phyloP scores from a whole-genome alignment of 1,284 basidiomycete species.

The Tremellales sp. region DNA sequence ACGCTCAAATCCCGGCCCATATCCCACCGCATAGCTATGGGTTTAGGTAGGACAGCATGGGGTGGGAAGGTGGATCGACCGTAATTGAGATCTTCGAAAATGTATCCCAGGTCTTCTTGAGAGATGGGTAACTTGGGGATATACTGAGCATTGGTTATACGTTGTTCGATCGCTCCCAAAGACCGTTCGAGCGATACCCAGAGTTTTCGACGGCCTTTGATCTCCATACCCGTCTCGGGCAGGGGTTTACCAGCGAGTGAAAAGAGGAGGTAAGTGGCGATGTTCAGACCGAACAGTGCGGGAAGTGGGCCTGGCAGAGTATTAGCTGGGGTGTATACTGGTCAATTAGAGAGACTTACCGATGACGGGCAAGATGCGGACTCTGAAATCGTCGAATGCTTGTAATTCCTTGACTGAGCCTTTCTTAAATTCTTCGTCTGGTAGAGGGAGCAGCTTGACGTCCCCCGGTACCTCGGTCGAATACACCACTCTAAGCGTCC shows the following conservation, averaged over 20 bases:
- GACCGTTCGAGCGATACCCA: constrained; percentile 77
- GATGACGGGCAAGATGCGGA: constrained; percentile 49
- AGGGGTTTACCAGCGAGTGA: constrained; percentile 78
- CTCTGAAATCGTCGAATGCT: constrained; percentile 89
- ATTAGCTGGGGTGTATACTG: neutral
- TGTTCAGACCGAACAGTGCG: constrained; percentile 81
- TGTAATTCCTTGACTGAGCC: constrained; percentile 87
- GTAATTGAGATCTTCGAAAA: constrained; percentile 82
- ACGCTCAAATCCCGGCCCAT: constrained; percentile 57
- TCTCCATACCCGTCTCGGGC: constrained; percentile 65
- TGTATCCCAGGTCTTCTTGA: constrained; percentile 70
- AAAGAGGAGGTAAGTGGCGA: constrained; percentile 80
- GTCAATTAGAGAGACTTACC: constrained; percentile 12
- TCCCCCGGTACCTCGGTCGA: constrained; percentile 87
- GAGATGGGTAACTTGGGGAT: constrained; percentile 59
- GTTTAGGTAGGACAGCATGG: constrained; percentile 59
- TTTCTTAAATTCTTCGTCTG: constrained; percentile 87
- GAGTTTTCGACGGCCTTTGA: constrained; percentile 77
- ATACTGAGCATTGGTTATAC: constrained; percentile 14
- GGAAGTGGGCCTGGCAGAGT: constrained; percentile 70
- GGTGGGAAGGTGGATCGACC: constrained; percentile 76
- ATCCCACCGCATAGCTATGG: constrained; percentile 67
- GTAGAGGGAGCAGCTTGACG: constrained; percentile 80
- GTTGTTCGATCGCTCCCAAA: constrained; percentile 56
- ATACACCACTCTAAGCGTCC: constrained; percentile 74